Conservation (phyloP, 805 yeast species). For the Ogataea pilisensis region DNA sequence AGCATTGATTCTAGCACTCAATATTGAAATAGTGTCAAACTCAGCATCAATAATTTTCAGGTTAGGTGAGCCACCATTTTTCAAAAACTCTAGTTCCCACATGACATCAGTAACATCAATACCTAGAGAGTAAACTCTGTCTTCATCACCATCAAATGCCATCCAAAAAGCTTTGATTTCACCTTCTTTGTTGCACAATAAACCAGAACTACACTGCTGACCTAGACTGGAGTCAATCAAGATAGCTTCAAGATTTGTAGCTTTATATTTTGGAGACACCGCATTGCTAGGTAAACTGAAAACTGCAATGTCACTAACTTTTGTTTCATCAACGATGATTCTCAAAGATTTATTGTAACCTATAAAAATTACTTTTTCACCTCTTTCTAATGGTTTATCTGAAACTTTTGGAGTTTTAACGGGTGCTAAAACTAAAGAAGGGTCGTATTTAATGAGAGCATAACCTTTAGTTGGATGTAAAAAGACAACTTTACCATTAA, state of each 20-base stretch:
- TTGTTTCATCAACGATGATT: constrained; percentile 68
- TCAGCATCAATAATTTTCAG: constrained; percentile 76
- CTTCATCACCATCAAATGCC: constrained; percentile 73
- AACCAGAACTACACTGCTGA: constrained; percentile 71
- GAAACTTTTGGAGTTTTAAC: constrained; percentile 65
- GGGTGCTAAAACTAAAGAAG: constrained; percentile 65
- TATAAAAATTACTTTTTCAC: constrained; percentile 71
- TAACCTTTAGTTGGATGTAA: constrained; percentile 86
- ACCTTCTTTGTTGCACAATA: constrained; percentile 73
- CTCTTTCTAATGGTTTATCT: constrained; percentile 55
- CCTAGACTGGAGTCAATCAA: constrained; percentile 69
- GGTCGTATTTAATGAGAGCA: constrained; percentile 80
- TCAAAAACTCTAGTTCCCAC: constrained; percentile 52
- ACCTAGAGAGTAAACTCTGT: constrained; percentile 68
- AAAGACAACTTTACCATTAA: constrained; percentile 77
- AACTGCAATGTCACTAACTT: constrained; percentile 72
- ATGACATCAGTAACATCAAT: constrained; percentile 66
- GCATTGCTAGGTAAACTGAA: constrained; percentile 67
- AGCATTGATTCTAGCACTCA: constrained; percentile 80
- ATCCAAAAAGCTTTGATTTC: constrained; percentile 82
- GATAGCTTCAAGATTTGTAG: constrained; percentile 75
- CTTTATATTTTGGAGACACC: constrained; percentile 76
- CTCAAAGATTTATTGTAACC: constrained; percentile 74
- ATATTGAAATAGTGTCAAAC: constrained; percentile 60
- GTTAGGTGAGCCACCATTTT: constrained; percentile 47